Percentiles rank a stretch among this genome's conserved stretches.
Evolutionary conservation across 352 stramenopile genomes (phyloP).

Genomic region (Vaucheria bursata): DNA sequence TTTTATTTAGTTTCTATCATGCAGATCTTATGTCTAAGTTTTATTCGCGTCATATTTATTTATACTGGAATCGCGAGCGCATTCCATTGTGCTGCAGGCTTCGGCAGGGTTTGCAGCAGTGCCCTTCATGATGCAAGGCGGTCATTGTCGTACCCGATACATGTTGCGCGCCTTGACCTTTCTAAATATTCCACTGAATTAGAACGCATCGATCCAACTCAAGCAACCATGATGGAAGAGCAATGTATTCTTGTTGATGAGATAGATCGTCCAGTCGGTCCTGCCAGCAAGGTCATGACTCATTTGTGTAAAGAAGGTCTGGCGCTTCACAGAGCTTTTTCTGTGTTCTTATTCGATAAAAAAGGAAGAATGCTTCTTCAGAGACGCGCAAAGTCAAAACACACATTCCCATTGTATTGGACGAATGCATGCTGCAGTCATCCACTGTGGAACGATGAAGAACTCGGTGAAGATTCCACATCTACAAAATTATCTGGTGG

Average conservation of each 20-base stretch:
- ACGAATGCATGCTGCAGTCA: conserved; percentile 90
- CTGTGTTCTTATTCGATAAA: conserved; percentile 65
- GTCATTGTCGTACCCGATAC: no score
- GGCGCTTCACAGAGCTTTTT: conserved; percentile 66
- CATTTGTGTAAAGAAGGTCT: conserved; percentile 44
- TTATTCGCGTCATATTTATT: no score
- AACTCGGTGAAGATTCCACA: conserved; percentile 56
- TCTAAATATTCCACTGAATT: no score
- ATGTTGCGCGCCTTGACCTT: no score
- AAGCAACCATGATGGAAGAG: conserved; percentile 46
- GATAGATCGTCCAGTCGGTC: conserved; percentile 19
- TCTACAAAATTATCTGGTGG: conserved; percentile 44
- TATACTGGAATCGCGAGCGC: no score
- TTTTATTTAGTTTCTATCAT: no score
- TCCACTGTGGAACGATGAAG: conserved; percentile 69
- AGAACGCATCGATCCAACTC: conserved; percentile 19
- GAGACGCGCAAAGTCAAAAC: conserved; percentile 75
- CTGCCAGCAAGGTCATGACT: conserved; percentile 37
- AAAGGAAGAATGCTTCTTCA: conserved; percentile 60
- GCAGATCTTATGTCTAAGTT: no score
- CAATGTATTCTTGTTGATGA: conserved; percentile 42
- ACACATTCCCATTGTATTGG: conserved; percentile 83
- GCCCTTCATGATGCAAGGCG: no score
- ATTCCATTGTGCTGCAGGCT: no score
- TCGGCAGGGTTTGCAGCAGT: no score